A percentile compares a stretch with the other conserved stretches of the same genome.
Evolutionary conservation across 1,284 basidiomycete species (phyloP).

Genomic region (Apiotrichum gracile): DNA sequence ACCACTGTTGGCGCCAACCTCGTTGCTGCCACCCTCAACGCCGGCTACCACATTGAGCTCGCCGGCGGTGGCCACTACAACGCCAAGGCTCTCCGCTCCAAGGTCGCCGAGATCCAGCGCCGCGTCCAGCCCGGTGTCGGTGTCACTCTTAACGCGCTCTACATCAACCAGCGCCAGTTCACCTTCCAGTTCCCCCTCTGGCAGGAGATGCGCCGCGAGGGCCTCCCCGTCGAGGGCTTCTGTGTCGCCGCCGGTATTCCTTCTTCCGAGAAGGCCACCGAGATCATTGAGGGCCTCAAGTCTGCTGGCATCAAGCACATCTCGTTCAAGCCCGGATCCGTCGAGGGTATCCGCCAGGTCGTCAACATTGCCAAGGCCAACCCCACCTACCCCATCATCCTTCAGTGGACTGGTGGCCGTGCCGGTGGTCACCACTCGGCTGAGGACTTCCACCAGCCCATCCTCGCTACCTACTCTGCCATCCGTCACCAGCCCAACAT

Average conservation of each 20-base stretch:
- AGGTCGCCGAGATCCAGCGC: constrained; percentile 81
- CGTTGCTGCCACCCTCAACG: constrained; percentile 83
- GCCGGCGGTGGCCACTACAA: constrained; percentile 98
- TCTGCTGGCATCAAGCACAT: constrained; percentile 85
- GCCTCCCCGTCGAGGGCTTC: constrained; percentile 92
- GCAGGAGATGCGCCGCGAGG: constrained; percentile 95
- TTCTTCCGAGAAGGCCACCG: constrained; percentile 83
- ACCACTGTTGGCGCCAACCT: constrained; percentile 88
- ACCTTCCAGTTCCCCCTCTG: constrained; percentile 94
- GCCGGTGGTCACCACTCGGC: constrained; percentile 98
- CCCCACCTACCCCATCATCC: constrained; percentile 94
- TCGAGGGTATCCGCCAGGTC: constrained; percentile 95
- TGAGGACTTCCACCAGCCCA: constrained; percentile 97
- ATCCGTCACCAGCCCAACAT: constrained; percentile 89
- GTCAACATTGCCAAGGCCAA: constrained; percentile 91
- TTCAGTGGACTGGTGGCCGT: constrained; percentile 98
- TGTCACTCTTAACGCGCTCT: constrained; percentile 88
- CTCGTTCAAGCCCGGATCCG: constrained; percentile 94
- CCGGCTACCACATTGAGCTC: constrained; percentile 92
- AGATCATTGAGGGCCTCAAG: constrained; percentile 76
- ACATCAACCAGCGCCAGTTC: constrained; percentile 98
- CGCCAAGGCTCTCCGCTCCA: constrained; percentile 74
- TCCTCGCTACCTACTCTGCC: constrained; percentile 79
- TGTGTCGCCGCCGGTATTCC: constrained; percentile 96
- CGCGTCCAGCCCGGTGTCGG: constrained; percentile 80